Percentiles rank a stretch among this genome's conserved stretches.
Conservation (phyloP, 2,329 filamentous ascomycete species). For the Chaetothyriales sp. region DNA sequence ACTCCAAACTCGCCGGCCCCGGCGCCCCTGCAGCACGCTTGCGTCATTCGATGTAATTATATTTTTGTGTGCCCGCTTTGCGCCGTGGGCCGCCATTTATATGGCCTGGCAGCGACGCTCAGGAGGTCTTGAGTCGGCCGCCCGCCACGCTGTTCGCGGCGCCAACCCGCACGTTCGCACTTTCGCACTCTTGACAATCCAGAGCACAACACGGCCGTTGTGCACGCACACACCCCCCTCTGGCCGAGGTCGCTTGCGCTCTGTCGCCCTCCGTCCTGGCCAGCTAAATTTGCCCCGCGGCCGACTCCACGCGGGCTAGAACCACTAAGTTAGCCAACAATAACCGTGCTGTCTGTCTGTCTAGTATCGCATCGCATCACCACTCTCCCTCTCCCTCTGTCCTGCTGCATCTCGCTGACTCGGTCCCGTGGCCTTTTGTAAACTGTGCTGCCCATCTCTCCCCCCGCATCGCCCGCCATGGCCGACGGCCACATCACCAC, state of each 20-base stretch:
- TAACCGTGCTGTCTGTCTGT: background rate
- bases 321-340: background rate
- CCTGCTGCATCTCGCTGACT: background rate
- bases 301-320: background rate
- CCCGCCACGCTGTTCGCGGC: background rate
- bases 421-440: background rate
- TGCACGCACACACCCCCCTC: conserved; percentile 3
- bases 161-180: conserved; percentile 9
- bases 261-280: conserved; percentile 3
- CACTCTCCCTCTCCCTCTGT: background rate
- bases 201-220: conserved; percentile 6
- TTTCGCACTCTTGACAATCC: conserved; percentile 1
- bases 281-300: conserved; percentile 1
- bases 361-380: background rate
- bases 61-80: no score
- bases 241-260: conserved; percentile 5
- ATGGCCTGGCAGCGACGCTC: no score
- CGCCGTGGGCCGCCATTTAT: no score
- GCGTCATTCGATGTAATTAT: no score
- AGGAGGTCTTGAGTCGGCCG: no score
- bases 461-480: conserved; percentile 3
- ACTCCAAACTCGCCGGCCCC: no score
- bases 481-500: conserved; percentile 16
- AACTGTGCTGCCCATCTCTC: background rate
- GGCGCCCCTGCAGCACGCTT: no score